Evolutionary conservation across 1,284 basidiomycete genomes (phyloP).

Genomic region (Mycena citricolor): DNA sequence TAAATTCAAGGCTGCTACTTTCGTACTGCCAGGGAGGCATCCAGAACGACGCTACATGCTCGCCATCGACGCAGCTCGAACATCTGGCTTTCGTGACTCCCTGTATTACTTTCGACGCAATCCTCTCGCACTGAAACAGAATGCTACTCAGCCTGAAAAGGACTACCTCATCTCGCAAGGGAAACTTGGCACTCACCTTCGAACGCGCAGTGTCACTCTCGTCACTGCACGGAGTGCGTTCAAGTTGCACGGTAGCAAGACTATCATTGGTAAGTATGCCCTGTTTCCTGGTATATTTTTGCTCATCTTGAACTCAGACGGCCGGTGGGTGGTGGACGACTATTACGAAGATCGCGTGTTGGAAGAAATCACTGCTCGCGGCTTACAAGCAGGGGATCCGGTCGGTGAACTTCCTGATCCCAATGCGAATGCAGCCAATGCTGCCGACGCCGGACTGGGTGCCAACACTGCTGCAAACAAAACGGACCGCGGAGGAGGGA

Average conservation of each 20-base stretch:
- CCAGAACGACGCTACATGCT: conserved; percentile 90
- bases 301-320: conserved; percentile 45
- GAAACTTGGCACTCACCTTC: conserved; percentile 85
- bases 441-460: too few relatives aligned
- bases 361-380: conserved; percentile 68
- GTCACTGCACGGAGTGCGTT: conserved; percentile 91
- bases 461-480: conserved; percentile 34
- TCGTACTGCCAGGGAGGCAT: conserved; percentile 79
- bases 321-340: conserved; percentile 90
- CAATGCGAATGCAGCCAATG: conserved; percentile 37
- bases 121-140: conserved; percentile 86
- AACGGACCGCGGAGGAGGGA: conserved; percentile 37
- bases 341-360: conserved; percentile 88
- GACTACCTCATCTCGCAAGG: conserved; percentile 88
- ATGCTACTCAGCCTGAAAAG: conserved; percentile 85
- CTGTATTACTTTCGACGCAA: conserved; percentile 96
- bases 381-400: conserved; percentile 70
- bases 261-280: conserved; percentile 80
- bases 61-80: conserved; percentile 94
- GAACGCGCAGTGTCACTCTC: conserved; percentile 90
- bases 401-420: conserved; percentile 84
- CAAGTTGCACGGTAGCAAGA: conserved; percentile 92
- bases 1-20: conserved; percentile 86
- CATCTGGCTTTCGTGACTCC: conserved; percentile 94
- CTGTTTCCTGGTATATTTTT: too few relatives aligned